Base-by-base conservation (phyloP, 495 filamentous ascomycete genomes). In the Penicillium alfredii region DNA sequence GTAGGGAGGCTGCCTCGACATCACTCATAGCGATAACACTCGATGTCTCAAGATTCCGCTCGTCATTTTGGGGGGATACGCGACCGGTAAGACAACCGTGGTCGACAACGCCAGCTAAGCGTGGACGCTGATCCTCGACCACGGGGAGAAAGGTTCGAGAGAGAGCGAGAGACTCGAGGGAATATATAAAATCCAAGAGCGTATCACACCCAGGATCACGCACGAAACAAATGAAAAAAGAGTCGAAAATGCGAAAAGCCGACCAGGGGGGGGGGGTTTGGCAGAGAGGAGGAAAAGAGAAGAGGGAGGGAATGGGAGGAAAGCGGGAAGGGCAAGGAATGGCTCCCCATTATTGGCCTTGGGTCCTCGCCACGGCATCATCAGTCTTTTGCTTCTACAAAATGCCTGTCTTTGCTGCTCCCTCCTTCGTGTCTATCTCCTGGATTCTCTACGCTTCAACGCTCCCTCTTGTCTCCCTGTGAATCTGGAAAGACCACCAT, bases 1-100 rank as follows among this genome's bases (percentile, higher is more conserved):
- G 63, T 48, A 66, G 55, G 43, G 64, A 58, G 48, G 61, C 58
- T 49, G 66, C 49, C 39, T 66, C 63, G 47, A 63, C 61, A 71
- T 71, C 65, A 69, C 63, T 71, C 67, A 71, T 71, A 64, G 63
- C 63, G 67, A 58, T 64, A 66, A 51, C 59, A 64, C 57, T 66
- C 56, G 63, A 61, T 54, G 51, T 55, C 45, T 57, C 49, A 53
- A 46, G 36, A 47, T 66, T 55, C 57, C 55, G 63, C 57, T 71
- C 67, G 65, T 68, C 67, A 71, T 71, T 61, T 64, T 71, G 53
- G 63, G 58, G 58, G 53, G 59, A 58, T 32, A 50, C 58, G 64
- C 66, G 59, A 56, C 52, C 54, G 54, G 53, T 18, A 49, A 42
- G 38, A 25, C 35, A 53, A 56, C 46, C 48, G 54, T 41, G 51